Base-by-base conservation (phyloP, 2,329 filamentous ascomycete genomes). In the Colletotrichum theobromicola region DNA sequence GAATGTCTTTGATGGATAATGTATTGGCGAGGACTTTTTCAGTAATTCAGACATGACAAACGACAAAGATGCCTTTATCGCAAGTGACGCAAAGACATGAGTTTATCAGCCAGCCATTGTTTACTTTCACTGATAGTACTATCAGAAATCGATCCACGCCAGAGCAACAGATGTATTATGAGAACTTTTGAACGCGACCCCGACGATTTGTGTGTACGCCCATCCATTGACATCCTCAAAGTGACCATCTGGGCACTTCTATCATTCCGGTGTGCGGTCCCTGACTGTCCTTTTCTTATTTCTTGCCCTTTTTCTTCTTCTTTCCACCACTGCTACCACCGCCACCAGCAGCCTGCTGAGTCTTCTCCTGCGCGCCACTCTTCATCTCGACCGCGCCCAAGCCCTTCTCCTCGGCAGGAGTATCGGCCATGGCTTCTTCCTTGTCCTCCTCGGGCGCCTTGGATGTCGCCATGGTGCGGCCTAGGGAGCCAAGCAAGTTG, bases 291-390 rank as follows among this genome's bases (percentile, higher is more conserved):
- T 88, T 85, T 9, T 16, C 28, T 88, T 85, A 94, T 87, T 91
- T 90, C 88, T 93, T 93, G 60, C 91, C 91, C 85, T 93, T 93
- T 85, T 92, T 93, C 85, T 94, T 93, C 86, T 93, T 94, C 83
- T 91, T 92, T 42, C 87, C 85, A 15, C 86, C 86, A 57, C 85
- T 83, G 68, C 82, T 83, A 69, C 82, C 83, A 57, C 85, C 83
- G 68, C 82, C 84, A 69, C 82, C 83, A 75, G 79, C 79, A 68
- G 79, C 83, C 55, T 78, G 76, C 71, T 76, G 77, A 42, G 78
- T 79, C 75, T 77, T 77, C 67, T 80, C 79, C 64, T 72, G 78
- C 55, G 79, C 78, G 50, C 76, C 71, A 70, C 82, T 82, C 78
- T 84, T 79, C 69, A 78, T 72, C 24, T 74, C 78, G 32, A 74